phyloP scores from a whole-genome alignment of 2,329 filamentous ascomycete species.

The Diaporthe sp. region DNA sequence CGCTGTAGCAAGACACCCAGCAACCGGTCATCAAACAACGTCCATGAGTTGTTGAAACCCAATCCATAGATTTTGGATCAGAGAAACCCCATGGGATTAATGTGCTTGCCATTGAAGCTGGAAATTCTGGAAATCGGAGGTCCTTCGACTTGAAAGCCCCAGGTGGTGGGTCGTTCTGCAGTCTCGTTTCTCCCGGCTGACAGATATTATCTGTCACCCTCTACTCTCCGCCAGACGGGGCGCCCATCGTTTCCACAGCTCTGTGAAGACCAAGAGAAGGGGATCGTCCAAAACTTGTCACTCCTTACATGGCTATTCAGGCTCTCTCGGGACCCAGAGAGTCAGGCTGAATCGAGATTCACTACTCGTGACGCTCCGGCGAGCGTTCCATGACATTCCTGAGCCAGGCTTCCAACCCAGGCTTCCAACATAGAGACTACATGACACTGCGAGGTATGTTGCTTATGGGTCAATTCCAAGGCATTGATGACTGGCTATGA shows the following conservation, averaged over 20 bases:
- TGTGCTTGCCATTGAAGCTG: background rate
- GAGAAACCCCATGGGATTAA: background rate
- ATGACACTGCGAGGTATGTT: background rate
- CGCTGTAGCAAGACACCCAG: background rate
- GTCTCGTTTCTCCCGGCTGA: background rate
- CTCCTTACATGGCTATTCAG: background rate
- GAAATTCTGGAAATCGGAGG: no score
- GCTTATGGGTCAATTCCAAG: background rate
- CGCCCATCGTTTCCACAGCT: background rate
- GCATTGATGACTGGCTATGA: slow-evolving; percentile 28
- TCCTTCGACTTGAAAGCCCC: background rate
- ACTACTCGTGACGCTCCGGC: background rate
- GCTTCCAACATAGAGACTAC: background rate
- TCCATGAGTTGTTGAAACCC: background rate
- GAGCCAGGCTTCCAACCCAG: background rate
- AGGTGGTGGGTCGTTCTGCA: background rate
- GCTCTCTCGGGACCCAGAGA: background rate
- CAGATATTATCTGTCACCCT: background rate
- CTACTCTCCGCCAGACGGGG: background rate
- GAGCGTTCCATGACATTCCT: background rate
- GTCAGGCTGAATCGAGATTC: background rate
- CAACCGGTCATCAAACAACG: no score
- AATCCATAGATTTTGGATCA: background rate
- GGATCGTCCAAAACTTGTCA: background rate
- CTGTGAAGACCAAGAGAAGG: background rate